Evolutionary conservation across 1,139 yeast species (phyloP), one percentile per base, ranked within the genome.

Genomic region (Sugiyamaella xylanicola): DNA sequence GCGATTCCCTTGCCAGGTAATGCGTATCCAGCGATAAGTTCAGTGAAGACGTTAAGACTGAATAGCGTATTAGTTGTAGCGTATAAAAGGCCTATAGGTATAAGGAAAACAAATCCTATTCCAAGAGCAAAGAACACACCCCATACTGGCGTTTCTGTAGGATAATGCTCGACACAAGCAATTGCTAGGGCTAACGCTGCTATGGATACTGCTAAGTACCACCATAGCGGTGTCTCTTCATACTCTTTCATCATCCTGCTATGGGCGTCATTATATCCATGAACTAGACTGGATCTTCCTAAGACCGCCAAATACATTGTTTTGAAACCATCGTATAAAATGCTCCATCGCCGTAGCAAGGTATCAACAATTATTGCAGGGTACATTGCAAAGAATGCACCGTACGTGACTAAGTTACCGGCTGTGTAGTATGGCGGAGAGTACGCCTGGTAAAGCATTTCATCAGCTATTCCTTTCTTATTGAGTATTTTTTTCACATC

Each of bases 1-100:
- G 87, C 87, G 50, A 76, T 71, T 44, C 85, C 85, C 56, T 83
- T 82, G 50, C 86, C 86, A 29, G 86, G 87, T 36, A 84, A 61
- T 1, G 85, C 84, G 62, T 82, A 82, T 20, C 89, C 89, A 52
- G 81, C 74, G 57, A 84, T 77, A 62, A 84, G 72, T 66, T 84
- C 87, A 42, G 81, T 83, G 59, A 84, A 70, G 3, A 84, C 83
- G 60, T 83, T 82, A 58, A 83, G 73, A 35, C 84, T 84, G 78
- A 83, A 72, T 21, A 74, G 67, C 58, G 74, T 72, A 43, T 85
- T 85, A 2, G 87, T 82, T 76, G 77, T 25, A 83, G 77, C 65
- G 69, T 77, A 61, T 76, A 73, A 43, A 73, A 75, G 44, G 72
- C 73, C 59, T 74, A 72, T 56, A 80, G 88, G 71, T 13, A 84